phyloP scores from a whole-genome alignment of 331 rosid genomes.

The Rhamnella rubrinervis region DNA sequence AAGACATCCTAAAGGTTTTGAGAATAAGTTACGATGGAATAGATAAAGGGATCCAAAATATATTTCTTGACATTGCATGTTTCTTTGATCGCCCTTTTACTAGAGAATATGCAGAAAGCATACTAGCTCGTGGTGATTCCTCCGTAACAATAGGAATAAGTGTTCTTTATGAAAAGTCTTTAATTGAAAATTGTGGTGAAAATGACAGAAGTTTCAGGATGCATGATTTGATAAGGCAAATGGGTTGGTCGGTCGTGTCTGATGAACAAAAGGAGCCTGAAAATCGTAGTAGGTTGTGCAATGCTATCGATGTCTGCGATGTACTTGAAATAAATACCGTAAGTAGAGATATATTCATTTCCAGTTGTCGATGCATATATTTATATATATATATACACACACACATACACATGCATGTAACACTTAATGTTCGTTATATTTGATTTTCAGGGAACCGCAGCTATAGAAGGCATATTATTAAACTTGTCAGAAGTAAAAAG shows the following conservation, averaged over 20 bases:
- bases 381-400: background rate
- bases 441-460: background rate
- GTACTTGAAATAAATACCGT: background rate
- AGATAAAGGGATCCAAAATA: background rate
- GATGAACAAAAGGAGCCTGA: background rate
- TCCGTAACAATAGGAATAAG: background rate
- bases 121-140: background rate
- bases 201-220: background rate
- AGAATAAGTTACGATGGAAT: conserved; percentile 1
- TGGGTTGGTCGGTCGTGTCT: background rate
- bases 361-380: background rate
- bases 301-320: background rate
- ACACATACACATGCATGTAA: no score
- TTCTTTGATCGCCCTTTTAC: background rate
- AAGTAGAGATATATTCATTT: background rate
- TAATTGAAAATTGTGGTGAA: background rate
- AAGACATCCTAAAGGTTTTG: background rate
- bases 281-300: background rate
- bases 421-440: background rate
- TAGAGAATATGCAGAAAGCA: background rate
- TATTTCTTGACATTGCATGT: conserved; percentile 1
- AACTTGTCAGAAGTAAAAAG: background rate
- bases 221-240: background rate
- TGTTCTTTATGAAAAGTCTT: background rate
- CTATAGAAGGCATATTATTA: background rate